Evolutionary conservation across 192 early-diverging fungal species (phyloP), one percentile per base, ranked within the genome.

Genomic region (Gaertneriomyces sp.): DNA sequence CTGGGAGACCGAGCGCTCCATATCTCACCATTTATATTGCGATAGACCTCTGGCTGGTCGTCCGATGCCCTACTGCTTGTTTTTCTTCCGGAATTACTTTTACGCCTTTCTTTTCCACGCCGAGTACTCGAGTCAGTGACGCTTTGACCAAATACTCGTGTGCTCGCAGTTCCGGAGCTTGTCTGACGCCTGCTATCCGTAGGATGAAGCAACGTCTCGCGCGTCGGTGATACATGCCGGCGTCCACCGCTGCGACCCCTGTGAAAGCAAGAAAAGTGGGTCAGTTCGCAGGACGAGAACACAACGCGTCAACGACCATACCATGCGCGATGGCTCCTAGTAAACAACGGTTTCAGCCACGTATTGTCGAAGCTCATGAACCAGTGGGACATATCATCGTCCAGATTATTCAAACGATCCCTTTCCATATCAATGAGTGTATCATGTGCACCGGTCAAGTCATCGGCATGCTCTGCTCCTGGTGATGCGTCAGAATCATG

Each of bases 261-360:
- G 2, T 2, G 25, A 33, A 33, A 33, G 25, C 25, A 33, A 33
- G 1, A 33, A 33, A 33, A 33, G 25, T 33, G 2, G 25, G 25
- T 33, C 25, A 33, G 25, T 33, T 0, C 25, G 2, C 25, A 33
- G 25, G 25, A 33, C 25, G 25, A 33, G 25, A 33, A 33, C 25
- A 33, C 2, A 33, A 33, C 25, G 0, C 25, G 25, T 33, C 25
- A 33, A 2, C 1, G 25, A 33, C 25, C 25, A 33, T 33, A 33
- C 25, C 25, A 33, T 33, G 25, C 2, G 1, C 25, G 25, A 33
- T 33, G 25, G 25, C 25, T 33, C 25, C 25, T 33, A 49, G 88
- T 87, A 68, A 93, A 90, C 51, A 93, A 72, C n/a, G 91, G 91
- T 64, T 91, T 91, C 4, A 93, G 71, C 71, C 81, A 92, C 62